These are phyloP conservation scores for Diaporthe nobilis DNA, from an alignment of 2,329 filamentous ascomycete genomes.

Conservation along the genomic window DNA sequence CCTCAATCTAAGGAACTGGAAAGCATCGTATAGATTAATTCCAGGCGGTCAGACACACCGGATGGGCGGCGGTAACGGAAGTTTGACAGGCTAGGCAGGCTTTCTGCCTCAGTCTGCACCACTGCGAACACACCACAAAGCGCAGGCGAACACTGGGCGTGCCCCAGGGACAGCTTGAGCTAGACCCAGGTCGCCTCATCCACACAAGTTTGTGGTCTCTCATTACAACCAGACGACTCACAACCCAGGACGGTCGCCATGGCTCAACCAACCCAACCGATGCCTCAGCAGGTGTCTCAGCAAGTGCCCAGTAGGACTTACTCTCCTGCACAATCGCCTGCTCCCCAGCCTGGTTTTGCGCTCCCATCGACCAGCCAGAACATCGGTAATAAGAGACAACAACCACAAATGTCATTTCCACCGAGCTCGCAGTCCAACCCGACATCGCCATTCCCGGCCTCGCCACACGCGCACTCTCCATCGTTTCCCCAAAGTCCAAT, in stretches of 20 bases:
- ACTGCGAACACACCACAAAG: constrained; percentile 8
- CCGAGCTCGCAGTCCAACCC: constrained; percentile 35
- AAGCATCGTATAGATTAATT: constrained; percentile 15
- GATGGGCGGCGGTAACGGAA: constrained; percentile 35
- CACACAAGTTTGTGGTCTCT: background rate
- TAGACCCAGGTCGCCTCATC: background rate
- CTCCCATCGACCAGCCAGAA: constrained; percentile 52
- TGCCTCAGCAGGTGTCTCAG: constrained; percentile 48
- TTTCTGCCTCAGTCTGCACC: constrained; percentile 42
- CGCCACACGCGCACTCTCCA: constrained; percentile 14
- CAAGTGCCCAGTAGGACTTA: constrained; percentile 63
- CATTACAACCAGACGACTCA: constrained; percentile 4
- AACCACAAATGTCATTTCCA: background rate
- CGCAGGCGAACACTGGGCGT: background rate
- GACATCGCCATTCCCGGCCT: constrained; percentile 23
- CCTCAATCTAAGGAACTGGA: background rate
- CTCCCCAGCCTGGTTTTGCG: constrained; percentile 66
- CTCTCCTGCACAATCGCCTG: constrained; percentile 76
- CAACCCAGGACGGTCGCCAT: constrained; percentile 34
- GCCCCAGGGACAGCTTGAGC: background rate
- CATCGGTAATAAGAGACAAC: background rate
- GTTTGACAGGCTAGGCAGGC: constrained; percentile 41
- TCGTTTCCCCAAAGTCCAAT: constrained; percentile 36
- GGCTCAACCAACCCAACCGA: constrained; percentile 51
- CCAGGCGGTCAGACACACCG: background rate